A percentile compares a stretch with the other conserved stretches of the same genome.
Conservation (phyloP, 768 basidiomycete species). For the Rhizopogon salebrosus region DNA sequence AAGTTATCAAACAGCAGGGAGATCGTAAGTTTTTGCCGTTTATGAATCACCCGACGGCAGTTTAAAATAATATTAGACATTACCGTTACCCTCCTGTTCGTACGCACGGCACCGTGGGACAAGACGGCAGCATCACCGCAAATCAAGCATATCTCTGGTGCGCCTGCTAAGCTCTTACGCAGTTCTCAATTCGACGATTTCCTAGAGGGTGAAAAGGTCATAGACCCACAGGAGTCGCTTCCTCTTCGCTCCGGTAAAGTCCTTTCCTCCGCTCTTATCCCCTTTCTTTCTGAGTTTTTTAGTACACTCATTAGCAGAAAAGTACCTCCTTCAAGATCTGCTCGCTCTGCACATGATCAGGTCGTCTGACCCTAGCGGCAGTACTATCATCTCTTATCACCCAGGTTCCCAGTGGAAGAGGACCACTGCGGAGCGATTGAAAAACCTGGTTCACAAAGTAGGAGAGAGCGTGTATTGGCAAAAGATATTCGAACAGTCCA, state of each 20-base stretch:
- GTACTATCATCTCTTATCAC: conserved; percentile 33
- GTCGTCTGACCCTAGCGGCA: conserved; percentile 11
- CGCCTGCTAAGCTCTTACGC: neutral
- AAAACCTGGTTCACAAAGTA: conserved; percentile 25
- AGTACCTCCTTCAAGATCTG: conserved; percentile 29
- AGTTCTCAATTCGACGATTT: neutral
- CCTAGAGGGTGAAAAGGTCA: conserved; percentile 8
- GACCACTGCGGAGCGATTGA: conserved; percentile 23
- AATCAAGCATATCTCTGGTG: conserved; percentile 7
- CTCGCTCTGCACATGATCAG: conserved; percentile 37
- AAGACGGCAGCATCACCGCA: conserved; percentile 11
- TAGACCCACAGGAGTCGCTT: conserved; percentile 14
- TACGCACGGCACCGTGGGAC: conserved; percentile 32
- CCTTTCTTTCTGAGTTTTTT: neutral
- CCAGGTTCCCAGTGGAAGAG: conserved; percentile 19
- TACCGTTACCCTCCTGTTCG: conserved; percentile 43
- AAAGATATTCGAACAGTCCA: conserved; percentile 24
- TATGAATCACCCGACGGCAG: neutral
- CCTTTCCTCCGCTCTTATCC: neutral
- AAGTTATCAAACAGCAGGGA: conserved; percentile 29
- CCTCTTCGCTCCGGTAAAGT: conserved; percentile 5
- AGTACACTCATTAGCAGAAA: conserved; percentile 7
- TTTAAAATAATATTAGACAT: conserved; percentile 31
- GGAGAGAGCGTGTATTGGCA: conserved; percentile 33
- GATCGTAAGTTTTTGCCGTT: conserved; percentile 40